Percentiles rank a stretch among this genome's conserved stretches.
These are phyloP conservation scores for Cladorrhinum sp. DNA, from an alignment of 2,329 filamentous ascomycete species.

Conservation along the genomic window DNA sequence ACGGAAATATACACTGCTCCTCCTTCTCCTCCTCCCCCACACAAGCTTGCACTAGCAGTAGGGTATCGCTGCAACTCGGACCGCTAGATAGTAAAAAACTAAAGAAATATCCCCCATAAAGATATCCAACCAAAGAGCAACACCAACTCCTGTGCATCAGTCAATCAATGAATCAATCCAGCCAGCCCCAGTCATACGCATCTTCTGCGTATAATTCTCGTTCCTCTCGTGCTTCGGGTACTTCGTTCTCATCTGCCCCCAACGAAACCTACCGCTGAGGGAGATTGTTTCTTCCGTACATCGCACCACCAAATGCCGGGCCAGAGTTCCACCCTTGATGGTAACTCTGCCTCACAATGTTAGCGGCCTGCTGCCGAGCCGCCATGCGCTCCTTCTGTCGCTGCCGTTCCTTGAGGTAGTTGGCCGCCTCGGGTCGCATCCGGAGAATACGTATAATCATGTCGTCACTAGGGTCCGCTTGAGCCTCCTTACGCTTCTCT, in stretches of 20 bases:
- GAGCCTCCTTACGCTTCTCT: conserved; percentile 90
- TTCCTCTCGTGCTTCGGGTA: background rate
- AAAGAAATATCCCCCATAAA: conserved; percentile 3
- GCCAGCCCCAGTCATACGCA: background rate
- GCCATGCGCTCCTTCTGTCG: conserved; percentile 92
- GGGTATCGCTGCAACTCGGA: background rate
- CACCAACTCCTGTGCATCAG: background rate
- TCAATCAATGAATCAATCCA: background rate
- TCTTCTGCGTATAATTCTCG: background rate
- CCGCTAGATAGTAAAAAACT: background rate
- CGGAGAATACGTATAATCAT: conserved; percentile 94
- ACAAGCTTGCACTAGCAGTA: too few species aligned
- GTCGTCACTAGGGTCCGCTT: conserved; percentile 95
- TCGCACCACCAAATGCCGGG: conserved; percentile 38
- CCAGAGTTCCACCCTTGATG: conserved; percentile 52
- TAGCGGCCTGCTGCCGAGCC: conserved; percentile 83
- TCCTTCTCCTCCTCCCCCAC: background rate
- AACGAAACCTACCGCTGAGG: conserved; percentile 42
- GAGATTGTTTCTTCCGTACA: conserved; percentile 45
- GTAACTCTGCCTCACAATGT: conserved; percentile 92
- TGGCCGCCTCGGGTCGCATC: conserved; percentile 87
- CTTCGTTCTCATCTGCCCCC: background rate
- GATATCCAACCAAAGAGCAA: conserved; percentile 4
- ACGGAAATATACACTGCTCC: background rate
- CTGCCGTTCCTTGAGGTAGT: conserved; percentile 85